These are phyloP conservation scores for Arabidopsis suecica DNA, from an alignment of 345 rosid species.

Conservation along the genomic window DNA sequence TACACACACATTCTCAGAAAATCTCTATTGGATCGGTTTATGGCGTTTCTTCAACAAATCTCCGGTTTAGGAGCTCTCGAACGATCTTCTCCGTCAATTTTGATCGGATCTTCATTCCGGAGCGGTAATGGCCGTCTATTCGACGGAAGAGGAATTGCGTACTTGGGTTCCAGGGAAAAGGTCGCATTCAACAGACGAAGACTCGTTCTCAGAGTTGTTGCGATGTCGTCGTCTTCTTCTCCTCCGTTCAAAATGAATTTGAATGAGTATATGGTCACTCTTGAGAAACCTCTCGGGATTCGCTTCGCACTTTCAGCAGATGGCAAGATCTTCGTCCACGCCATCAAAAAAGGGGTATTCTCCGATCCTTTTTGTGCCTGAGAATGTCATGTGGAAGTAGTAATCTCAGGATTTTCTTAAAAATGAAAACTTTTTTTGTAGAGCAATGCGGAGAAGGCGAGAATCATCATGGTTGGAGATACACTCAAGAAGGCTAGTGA, in stretches of 20 bases:
- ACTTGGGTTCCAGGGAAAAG: neutral
- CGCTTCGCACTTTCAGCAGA: slow-evolving; percentile 76
- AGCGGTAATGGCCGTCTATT: slow-evolving; percentile 40
- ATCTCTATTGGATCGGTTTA: neutral
- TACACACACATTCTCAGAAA: neutral
- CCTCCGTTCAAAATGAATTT: slow-evolving; percentile 67
- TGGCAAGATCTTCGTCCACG: slow-evolving; percentile 79
- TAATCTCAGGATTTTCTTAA: too few relatives aligned
- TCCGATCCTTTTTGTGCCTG: too few relatives aligned
- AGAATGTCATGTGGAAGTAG: too few relatives aligned
- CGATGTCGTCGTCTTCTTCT: slow-evolving; percentile 52
- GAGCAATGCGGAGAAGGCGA: slow-evolving; percentile 94
- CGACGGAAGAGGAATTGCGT: slow-evolving; percentile 35
- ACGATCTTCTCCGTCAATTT: slow-evolving; percentile 29
- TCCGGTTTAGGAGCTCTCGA: slow-evolving; percentile 51
- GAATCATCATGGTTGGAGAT: slow-evolving; percentile 91
- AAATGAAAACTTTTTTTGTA: slow-evolving; percentile 25
- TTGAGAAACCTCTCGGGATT: slow-evolving; percentile 85
- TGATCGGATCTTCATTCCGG: slow-evolving; percentile 35
- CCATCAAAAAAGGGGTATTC: slow-evolving; percentile 71
- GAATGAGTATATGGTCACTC: slow-evolving; percentile 94
- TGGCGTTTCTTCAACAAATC: slow-evolving; percentile 53
- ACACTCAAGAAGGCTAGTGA: slow-evolving; percentile 70
- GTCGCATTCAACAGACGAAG: slow-evolving; percentile 24
- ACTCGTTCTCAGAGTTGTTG: slow-evolving; percentile 42